phyloP scores from a whole-genome alignment of 352 stramenopile species.

The Pythium rishiriense region DNA sequence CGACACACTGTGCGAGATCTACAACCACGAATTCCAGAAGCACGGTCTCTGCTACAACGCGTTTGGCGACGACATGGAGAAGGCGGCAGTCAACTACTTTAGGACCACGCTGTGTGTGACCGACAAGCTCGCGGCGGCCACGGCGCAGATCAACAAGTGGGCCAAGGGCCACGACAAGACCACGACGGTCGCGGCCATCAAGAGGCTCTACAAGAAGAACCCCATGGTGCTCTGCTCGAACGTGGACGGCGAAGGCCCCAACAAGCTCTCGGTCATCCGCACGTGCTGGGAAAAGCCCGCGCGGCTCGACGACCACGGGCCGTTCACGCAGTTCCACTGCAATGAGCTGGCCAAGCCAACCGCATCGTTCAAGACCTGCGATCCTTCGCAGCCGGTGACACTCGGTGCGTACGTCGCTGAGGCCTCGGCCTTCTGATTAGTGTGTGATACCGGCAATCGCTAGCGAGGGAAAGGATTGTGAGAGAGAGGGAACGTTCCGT shows the following conservation, averaged over 20 bases:
- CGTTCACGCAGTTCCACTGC: conserved; percentile 54
- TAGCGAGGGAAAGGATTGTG: too few species aligned
- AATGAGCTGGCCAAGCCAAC: conserved; percentile 32
- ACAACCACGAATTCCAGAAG: conserved; percentile 86
- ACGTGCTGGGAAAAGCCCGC: conserved; percentile 52
- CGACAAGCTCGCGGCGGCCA: conserved; percentile 34
- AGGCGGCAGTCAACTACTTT: conserved; percentile 69
- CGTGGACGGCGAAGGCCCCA: conserved; percentile 47
- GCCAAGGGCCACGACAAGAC: conserved; percentile 30
- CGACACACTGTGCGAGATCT: conserved; percentile 75
- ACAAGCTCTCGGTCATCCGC: conserved; percentile 67
- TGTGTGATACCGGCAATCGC: too few species aligned
- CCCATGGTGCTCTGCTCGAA: conserved; percentile 69
- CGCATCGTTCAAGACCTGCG: conserved; percentile 55
- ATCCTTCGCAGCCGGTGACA: conserved; percentile 38
- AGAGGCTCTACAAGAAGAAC: conserved; percentile 52
- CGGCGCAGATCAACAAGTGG: conserved; percentile 55
- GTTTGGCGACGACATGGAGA: conserved; percentile 44
- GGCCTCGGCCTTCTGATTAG: too few species aligned
- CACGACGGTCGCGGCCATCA: conserved; percentile 22
- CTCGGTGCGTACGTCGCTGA: conserved; percentile 44
- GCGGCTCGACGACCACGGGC: conserved; percentile 32
- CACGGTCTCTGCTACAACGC: conserved; percentile 77
- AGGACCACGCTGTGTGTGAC: conserved; percentile 52
- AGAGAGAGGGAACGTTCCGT: too few species aligned